These are phyloP conservation scores for Apiospora arundinis DNA, from an alignment of 2,329 filamentous ascomycete genomes.

Conservation along the genomic window DNA sequence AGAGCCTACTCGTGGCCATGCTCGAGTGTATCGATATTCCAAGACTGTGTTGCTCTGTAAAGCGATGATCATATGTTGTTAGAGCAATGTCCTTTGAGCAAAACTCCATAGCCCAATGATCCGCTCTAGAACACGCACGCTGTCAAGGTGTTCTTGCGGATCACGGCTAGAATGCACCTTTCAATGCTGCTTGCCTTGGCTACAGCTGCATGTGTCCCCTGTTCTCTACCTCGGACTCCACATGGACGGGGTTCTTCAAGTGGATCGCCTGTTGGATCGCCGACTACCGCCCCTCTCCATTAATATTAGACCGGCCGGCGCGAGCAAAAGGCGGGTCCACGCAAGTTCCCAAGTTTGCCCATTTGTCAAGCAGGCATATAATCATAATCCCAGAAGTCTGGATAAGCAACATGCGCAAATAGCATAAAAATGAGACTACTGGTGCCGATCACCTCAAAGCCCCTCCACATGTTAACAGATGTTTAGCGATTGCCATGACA, in stretches of 20 bases:
- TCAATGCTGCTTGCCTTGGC: neutral
- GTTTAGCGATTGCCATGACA: neutral
- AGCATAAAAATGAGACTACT: too few species aligned
- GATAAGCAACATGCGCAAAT: too few species aligned
- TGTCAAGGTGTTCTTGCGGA: neutral
- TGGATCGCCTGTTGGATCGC: slow-evolving; percentile 1
- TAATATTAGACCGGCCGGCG: neutral
- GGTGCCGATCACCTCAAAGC: too few species aligned
- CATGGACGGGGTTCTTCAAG: neutral
- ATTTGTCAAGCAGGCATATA: too few species aligned
- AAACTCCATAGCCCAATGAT: too few species aligned
- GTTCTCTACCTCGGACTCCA: neutral
- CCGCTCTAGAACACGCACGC: neutral
- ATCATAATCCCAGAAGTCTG: too few species aligned
- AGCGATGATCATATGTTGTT: too few species aligned
- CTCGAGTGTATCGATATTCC: too few species aligned
- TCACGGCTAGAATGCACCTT: neutral
- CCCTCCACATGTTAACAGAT: neutral
- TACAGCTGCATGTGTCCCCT: neutral
- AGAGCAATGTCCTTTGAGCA: too few species aligned
- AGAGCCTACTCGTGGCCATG: too few species aligned
- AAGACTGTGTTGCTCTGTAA: too few species aligned
- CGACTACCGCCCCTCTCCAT: neutral
- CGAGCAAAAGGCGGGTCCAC: neutral
- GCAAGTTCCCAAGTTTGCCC: neutral